A percentile compares a stretch with the other conserved stretches of the same genome.
Conservation (phyloP, 768 basidiomycete species). For the Galerina marginata region DNA sequence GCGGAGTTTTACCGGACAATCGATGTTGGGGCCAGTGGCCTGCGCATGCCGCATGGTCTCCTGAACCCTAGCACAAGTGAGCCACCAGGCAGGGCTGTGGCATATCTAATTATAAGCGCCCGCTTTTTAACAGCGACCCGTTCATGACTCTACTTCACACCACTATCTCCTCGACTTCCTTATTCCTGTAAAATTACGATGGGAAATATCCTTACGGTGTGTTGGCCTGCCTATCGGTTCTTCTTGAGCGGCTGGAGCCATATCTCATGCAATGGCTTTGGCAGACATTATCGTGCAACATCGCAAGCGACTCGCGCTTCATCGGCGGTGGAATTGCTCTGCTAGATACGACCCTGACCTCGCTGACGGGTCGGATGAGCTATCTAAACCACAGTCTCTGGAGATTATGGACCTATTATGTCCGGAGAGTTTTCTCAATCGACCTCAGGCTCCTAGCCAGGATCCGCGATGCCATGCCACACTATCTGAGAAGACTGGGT, state of each 20-base stretch:
- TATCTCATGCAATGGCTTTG: not conserved
- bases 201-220: constrained; percentile 2
- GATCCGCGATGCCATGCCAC: not conserved
- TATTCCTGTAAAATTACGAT: not conserved
- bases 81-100: not conserved
- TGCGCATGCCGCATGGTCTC: too few species aligned
- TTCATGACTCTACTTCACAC: not conserved
- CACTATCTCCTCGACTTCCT: not conserved
- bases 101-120: constrained; percentile 5
- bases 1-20: too few species aligned
- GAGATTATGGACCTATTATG: not conserved
- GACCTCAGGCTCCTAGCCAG: not conserved
- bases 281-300: not conserved
- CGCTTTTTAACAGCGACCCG: not conserved
- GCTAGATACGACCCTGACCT: not conserved
- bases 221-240: not conserved
- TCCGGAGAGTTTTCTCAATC: not conserved
- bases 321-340: not conserved
- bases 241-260: not conserved
- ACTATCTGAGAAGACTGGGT: not conserved
- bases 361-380: not conserved
- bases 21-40: too few species aligned
- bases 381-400: not conserved
- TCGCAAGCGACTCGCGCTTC: not conserved
- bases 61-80: too few species aligned